Evolutionary conservation across 2,329 filamentous ascomycete genomes (phyloP).

Genomic region (Mycosphaerella sp.): DNA sequence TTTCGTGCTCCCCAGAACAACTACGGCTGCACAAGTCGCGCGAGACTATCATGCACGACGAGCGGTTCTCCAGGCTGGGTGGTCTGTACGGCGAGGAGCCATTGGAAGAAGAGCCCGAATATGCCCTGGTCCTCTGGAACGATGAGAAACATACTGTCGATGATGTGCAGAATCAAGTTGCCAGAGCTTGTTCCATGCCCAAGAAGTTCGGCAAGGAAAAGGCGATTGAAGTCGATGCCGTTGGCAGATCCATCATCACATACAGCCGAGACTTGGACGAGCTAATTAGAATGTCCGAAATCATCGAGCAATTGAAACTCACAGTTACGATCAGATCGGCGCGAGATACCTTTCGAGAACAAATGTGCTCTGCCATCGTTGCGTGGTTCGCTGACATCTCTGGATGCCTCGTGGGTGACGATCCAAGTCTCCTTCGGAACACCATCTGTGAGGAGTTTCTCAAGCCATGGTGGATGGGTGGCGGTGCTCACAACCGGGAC

Average conservation of each 20-base stretch:
- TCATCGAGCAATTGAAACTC: slow-evolving; percentile 92
- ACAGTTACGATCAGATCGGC: slow-evolving; percentile 92
- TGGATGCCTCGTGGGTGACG: slow-evolving; percentile 75
- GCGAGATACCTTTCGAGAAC: slow-evolving; percentile 90
- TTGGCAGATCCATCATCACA: slow-evolving; percentile 79
- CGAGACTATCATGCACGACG: slow-evolving; percentile 74
- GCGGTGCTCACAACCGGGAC: slow-evolving; percentile 69
- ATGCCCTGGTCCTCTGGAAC: slow-evolving; percentile 87
- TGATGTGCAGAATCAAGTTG: slow-evolving; percentile 85
- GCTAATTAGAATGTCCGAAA: slow-evolving; percentile 70
- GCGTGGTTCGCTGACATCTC: slow-evolving; percentile 94
- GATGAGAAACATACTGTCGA: slow-evolving; percentile 96
- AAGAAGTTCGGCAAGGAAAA: slow-evolving; percentile 62
- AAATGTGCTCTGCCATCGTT: slow-evolving; percentile 97
- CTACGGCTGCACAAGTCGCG: slow-evolving; percentile 77
- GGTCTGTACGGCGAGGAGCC: slow-evolving; percentile 62
- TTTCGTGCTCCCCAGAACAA: slow-evolving; percentile 96
- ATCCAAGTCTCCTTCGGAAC: slow-evolving; percentile 70
- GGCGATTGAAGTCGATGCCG: slow-evolving; percentile 81
- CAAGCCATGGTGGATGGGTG: slow-evolving; percentile 79
- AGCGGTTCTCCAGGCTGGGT: slow-evolving; percentile 65
- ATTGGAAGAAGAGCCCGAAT: slow-evolving; percentile 59
- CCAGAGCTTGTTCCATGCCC: slow-evolving; percentile 74
- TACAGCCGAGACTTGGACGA: slow-evolving; percentile 66
- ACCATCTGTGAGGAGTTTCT: slow-evolving; percentile 89